Evolutionary conservation across 768 basidiomycete genomes (phyloP), one percentile per base, ranked within the genome.

Genomic region (Holtermannia corniformis): DNA sequence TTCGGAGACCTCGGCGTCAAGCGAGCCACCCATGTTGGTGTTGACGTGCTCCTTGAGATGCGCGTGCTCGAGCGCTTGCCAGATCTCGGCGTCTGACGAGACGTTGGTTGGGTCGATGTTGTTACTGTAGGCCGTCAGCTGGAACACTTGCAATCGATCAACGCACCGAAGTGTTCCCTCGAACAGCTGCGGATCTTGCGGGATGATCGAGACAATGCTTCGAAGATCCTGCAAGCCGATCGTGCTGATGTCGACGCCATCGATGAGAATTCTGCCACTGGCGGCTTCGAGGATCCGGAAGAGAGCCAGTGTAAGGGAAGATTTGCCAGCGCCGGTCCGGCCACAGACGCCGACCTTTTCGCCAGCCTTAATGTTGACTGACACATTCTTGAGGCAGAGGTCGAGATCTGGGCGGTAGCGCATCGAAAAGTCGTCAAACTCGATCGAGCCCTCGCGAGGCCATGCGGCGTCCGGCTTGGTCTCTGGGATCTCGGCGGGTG

Each of bases 31-130:
- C 60, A 69, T 69, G 47, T 52, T 58, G 57, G 22, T 59, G 55
- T 65, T 64, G 43, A 71, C 60, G 42, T 73, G 72, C n/a, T 72
- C 64, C 56, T 74, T 74, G 26, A 75, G 60, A 43, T 73, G 67
- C 12, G 72, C 75, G 70, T 91, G 85, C 56, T 81, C 80, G 26
- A 96, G 77, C 10, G 92, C 87, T 13, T 74, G 74, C 93, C 93
- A 97, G 22, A 97, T 87, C 55, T 87, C 84, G 1, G 73, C 78
- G 70, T 97, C 92, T 16, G 78, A 75, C 55, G 86, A 74, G 52
- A 78, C 75, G 0, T 84, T 84, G 16, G 85, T 78, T 7, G 91
- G 92, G 70, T 95, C 92, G 51, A 95, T 84, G 64, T 95, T 95
- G 53, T 60, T 89, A 82, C 50, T 88, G 79, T 13, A 89, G 82